phyloP scores from a whole-genome alignment of 1,284 basidiomycete species.

The Rhodotorula mucilaginosa region DNA sequence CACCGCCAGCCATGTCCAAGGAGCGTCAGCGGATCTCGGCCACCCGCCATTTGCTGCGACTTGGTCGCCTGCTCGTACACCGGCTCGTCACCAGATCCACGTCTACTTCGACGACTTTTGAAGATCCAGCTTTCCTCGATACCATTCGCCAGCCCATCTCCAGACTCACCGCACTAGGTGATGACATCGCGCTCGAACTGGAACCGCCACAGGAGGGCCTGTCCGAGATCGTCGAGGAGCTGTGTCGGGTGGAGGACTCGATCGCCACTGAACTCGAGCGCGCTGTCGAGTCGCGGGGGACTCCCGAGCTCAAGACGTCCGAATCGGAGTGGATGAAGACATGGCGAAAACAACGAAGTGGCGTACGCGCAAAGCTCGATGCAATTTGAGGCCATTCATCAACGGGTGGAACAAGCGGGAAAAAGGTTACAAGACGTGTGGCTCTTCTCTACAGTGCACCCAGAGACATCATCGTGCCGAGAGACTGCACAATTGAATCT shows the following conservation, averaged over 20 bases:
- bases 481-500: constrained; percentile 79
- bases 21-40: background rate
- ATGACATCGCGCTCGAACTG: constrained; percentile 27
- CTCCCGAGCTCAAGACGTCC: background rate
- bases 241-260: constrained; percentile 4
- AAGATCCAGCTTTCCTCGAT: constrained; percentile 7
- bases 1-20: background rate
- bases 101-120: constrained; percentile 3
- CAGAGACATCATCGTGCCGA: constrained; percentile 38
- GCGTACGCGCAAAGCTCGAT: constrained; percentile 13
- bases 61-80: constrained; percentile 16
- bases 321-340: constrained; percentile 18
- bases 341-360: constrained; percentile 22
- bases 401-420: background rate
- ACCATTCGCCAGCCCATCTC: background rate
- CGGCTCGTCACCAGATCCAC: constrained; percentile 22
- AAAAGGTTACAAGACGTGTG: background rate
- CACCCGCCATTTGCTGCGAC: constrained; percentile 16
- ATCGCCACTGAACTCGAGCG: constrained; percentile 3
- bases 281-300: background rate
- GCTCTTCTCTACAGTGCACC: constrained; percentile 14
- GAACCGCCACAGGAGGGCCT: constrained; percentile 22
- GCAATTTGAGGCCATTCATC: background rate
- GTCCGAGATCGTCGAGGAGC: background rate
- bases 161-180: constrained; percentile 17